These are phyloP conservation scores for Sporobolomyces roseus DNA, from an alignment of 768 basidiomycete species.

Conservation along the genomic window DNA sequence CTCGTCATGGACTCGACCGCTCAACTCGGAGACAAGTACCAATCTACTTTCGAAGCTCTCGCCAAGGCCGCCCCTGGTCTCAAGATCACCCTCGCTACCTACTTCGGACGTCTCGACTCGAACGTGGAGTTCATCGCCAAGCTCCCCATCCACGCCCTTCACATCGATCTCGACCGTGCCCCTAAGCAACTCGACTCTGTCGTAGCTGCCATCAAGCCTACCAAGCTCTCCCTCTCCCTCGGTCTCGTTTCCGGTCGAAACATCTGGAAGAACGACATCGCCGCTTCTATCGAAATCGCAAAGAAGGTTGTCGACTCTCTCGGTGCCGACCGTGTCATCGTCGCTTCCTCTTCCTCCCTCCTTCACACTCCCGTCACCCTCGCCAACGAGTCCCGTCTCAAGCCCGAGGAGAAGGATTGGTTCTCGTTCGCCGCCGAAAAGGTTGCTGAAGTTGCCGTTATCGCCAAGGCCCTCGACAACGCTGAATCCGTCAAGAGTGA, in stretches of 20 bases:
- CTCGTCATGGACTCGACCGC: slow-evolving; percentile 85
- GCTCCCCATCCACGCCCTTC: slow-evolving; percentile 87
- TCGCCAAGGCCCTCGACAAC: slow-evolving; percentile 81
- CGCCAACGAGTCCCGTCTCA: slow-evolving; percentile 84
- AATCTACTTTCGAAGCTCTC: slow-evolving; percentile 74
- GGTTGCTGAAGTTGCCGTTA: slow-evolving; percentile 77
- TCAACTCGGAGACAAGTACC: slow-evolving; percentile 71
- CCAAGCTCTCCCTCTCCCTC: slow-evolving; percentile 75
- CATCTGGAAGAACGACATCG: slow-evolving; percentile 98
- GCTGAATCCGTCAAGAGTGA: slow-evolving; percentile 60
- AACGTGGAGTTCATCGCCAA: slow-evolving; percentile 84
- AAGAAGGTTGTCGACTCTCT: slow-evolving; percentile 80
- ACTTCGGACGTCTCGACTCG: slow-evolving; percentile 91
- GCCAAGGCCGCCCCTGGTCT: slow-evolving; percentile 65
- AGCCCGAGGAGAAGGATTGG: slow-evolving; percentile 87
- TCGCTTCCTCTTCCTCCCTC: slow-evolving; percentile 95
- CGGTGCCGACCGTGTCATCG: slow-evolving; percentile 80
- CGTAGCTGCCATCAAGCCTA: slow-evolving; percentile 75
- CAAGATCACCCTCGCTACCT: slow-evolving; percentile 89
- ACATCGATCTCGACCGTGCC: slow-evolving; percentile 94
- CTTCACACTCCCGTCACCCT: slow-evolving; percentile 97
- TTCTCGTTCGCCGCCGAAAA: slow-evolving; percentile 98
- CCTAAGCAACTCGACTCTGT: slow-evolving; percentile 81
- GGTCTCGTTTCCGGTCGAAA: slow-evolving; percentile 97
- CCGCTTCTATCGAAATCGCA: slow-evolving; percentile 70